Percentiles rank a stretch among this genome's conserved stretches.
Conservation (phyloP, 805 yeast species). For the Saccharomycopsis sp. region DNA sequence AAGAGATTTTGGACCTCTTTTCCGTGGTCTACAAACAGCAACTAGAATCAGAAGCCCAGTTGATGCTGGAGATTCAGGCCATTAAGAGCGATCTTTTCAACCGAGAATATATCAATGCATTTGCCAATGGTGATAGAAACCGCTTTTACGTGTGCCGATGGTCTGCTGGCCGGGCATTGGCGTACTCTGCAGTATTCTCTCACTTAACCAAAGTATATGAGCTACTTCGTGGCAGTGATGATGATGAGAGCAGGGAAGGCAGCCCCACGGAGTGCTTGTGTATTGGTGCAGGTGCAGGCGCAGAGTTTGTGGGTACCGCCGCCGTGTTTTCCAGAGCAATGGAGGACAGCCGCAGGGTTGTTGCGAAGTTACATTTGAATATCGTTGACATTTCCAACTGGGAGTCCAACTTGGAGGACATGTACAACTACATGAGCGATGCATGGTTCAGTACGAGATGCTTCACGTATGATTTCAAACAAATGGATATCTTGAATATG, state of each 20-base stretch:
- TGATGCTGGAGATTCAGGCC: slow-evolving; percentile 42
- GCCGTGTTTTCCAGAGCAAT: slow-evolving; percentile 41
- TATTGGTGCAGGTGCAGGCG: slow-evolving; percentile 89
- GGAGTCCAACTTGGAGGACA: slow-evolving; percentile 41
- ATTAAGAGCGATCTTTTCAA: slow-evolving; percentile 66
- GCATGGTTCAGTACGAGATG: slow-evolving; percentile 40
- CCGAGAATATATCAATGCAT: slow-evolving; percentile 64
- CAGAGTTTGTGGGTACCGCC: slow-evolving; percentile 58
- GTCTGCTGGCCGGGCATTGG: slow-evolving; percentile 76
- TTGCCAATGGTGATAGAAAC: slow-evolving; percentile 51
- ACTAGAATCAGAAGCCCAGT: slow-evolving; percentile 16
- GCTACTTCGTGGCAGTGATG: no score
- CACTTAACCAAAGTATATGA: slow-evolving; percentile 36
- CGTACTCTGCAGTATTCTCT: slow-evolving; percentile 60
- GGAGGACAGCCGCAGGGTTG: slow-evolving; percentile 23
- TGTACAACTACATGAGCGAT: slow-evolving; percentile 35
- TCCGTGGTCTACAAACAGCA: slow-evolving; percentile 7
- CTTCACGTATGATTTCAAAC: slow-evolving; percentile 28
- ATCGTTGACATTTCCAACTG: slow-evolving; percentile 78
- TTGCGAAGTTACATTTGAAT: slow-evolving; percentile 33
- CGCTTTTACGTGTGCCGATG: slow-evolving; percentile 76
- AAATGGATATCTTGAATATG: slow-evolving; percentile 32
- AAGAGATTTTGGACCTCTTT: slow-evolving; percentile 19
- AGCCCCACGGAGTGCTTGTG: slow-evolving; percentile 37
- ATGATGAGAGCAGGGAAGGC: slow-evolving; percentile 1